These are phyloP conservation scores for Linnemannia hyalina DNA, from an alignment of 192 early-diverging fungal genomes.

Conservation along the genomic window DNA sequence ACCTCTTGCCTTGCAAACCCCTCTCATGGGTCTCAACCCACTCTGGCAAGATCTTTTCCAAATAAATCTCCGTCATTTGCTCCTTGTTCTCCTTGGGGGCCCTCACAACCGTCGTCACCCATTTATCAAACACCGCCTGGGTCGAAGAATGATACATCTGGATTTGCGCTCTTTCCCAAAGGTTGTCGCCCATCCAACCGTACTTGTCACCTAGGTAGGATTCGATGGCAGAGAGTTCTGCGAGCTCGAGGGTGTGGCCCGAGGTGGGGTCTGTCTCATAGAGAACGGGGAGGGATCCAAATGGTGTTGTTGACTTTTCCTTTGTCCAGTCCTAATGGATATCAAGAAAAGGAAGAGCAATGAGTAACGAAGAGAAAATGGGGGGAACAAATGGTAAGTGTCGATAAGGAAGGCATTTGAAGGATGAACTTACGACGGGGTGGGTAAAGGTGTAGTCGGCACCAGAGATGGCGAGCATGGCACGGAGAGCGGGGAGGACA, in stretches of 20 bases:
- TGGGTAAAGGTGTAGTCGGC: constrained; percentile 29
- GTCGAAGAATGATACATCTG: constrained; percentile 36
- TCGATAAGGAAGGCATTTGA: not conserved
- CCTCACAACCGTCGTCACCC: constrained; percentile 17
- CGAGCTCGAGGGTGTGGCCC: constrained; percentile 49
- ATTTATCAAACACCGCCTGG: constrained; percentile 44
- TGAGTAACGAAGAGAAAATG: not conserved
- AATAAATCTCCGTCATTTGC: constrained; percentile 22
- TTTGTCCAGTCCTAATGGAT: constrained; percentile 48
- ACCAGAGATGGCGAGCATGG: constrained; percentile 44
- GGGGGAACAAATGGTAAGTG: not conserved
- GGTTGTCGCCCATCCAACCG: constrained; percentile 41
- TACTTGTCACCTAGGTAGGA: constrained; percentile 59
- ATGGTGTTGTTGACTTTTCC: constrained; percentile 54
- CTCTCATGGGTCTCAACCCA: constrained; percentile 41
- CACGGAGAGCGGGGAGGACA: constrained; percentile 24
- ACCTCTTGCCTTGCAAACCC: constrained; percentile 22
- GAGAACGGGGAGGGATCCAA: constrained; percentile 63
- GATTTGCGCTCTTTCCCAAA: constrained; percentile 49
- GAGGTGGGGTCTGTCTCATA: constrained; percentile 38
- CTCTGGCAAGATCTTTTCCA: constrained; percentile 39
- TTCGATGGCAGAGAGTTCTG: constrained; percentile 60
- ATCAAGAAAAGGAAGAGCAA: no score
- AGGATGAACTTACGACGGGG: constrained; percentile 12
- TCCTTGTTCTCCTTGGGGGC: constrained; percentile 39